Evolutionary conservation across 1,139 yeast species (phyloP).

Genomic region (Scheffersomyces parashehatae): DNA sequence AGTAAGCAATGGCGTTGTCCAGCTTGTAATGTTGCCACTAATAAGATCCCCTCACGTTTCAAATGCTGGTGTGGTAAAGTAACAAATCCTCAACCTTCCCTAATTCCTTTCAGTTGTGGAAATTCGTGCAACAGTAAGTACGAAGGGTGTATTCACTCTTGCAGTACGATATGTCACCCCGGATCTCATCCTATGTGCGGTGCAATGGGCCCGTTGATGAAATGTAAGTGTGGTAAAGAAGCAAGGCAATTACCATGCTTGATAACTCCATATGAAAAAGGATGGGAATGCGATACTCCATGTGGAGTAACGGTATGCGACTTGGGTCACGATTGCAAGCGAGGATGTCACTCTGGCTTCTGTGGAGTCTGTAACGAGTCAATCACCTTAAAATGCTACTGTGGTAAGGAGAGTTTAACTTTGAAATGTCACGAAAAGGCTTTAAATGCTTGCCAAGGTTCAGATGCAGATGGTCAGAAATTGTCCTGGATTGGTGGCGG

Average conservation of each 20-base stretch:
- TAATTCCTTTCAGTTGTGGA: slow-evolving; percentile 87
- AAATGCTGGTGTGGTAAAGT: slow-evolving; percentile 92
- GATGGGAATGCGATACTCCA: slow-evolving; percentile 66
- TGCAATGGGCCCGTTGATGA: slow-evolving; percentile 68
- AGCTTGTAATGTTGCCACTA: slow-evolving; percentile 64
- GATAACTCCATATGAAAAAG: slow-evolving; percentile 64
- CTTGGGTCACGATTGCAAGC: slow-evolving; percentile 49
- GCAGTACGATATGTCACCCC: slow-evolving; percentile 80
- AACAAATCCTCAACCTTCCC: slow-evolving; percentile 61
- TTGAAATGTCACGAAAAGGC: slow-evolving; percentile 52
- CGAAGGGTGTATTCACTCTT: slow-evolving; percentile 69
- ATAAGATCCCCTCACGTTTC: slow-evolving; percentile 57
- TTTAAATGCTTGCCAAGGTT: slow-evolving; percentile 27
- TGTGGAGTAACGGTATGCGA: slow-evolving; percentile 70
- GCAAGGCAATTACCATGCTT: slow-evolving; percentile 70
- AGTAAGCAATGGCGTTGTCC: slow-evolving; percentile 82
- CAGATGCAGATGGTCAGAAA: slow-evolving; percentile 12
- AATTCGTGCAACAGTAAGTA: slow-evolving; percentile 66
- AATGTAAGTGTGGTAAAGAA: slow-evolving; percentile 75
- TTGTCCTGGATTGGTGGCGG: slow-evolving; percentile 63
- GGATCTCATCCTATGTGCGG: slow-evolving; percentile 87
- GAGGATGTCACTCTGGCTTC: slow-evolving; percentile 67
- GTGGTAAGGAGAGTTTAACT: slow-evolving; percentile 56
- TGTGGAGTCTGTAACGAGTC: slow-evolving; percentile 66
- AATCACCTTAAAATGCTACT: slow-evolving; percentile 60